Base-by-base conservation (phyloP, 768 basidiomycete genomes). In the Inosperma sp. region DNA sequence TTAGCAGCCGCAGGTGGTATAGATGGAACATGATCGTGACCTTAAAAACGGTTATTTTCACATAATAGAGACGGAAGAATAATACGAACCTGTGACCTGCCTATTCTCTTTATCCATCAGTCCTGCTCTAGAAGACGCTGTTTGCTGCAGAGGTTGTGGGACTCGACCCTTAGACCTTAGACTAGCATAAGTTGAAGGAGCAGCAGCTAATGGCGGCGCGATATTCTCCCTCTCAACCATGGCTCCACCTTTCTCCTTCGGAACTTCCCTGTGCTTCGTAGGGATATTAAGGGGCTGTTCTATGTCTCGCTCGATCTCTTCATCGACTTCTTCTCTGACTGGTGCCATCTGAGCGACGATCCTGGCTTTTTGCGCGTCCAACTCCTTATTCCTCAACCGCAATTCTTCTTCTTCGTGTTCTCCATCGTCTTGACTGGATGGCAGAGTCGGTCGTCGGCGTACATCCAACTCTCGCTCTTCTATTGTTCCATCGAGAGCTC, bases 271-370 rank as follows among this genome's bases (percentile, higher is more conserved):
- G 23, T 50, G 49, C 45, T 48, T 62, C 34, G 49, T 52, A 5
- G 43, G 43, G 25, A 43, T 27, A 17, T 47, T 48, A 48, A 65
- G 21, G 29, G 66, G 72, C 14, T 62, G 66, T 33, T 69, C 73
- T 43, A 63, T 68, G 10, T 50, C 59, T n/a, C 55, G 68, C 23
- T 59, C 62, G 1, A 62, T 60, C 27, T 57, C 65, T 7, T 48
- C 60, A 13, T 64, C 68, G 3, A 71, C 72, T 23, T 72, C 76
- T 39, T 79, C 76, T 46, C 68, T 66, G 16, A 74, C 73, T 19
- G 86, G 86, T 3, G 83, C 89, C 92, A 94, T 94, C 72, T 94
- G 90, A 42, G 90, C 88, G 2, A 95, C 93, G 52, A 95, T 93
- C 49, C 92, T 76, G 41, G 92, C 92, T 69, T 95, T 95, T 70